These are phyloP conservation scores for Mycena kentingensis DNA, from an alignment of 768 basidiomycete species.

Conservation along the genomic window DNA sequence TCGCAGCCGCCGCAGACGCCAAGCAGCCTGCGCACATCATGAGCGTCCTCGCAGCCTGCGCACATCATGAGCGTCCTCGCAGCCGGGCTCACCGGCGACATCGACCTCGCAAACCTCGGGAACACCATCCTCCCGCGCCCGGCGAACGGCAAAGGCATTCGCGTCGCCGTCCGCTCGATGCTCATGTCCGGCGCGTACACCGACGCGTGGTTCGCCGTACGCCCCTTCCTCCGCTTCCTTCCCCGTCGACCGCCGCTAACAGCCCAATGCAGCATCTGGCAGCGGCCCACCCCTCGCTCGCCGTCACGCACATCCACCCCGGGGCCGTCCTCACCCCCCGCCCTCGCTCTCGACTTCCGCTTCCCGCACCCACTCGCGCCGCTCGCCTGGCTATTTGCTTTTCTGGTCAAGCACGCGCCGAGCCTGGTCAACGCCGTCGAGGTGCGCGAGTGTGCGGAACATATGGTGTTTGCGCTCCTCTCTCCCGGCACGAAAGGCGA, in stretches of 20 bases:
- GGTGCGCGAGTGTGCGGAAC: neutral
- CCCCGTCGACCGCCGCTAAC: neutral
- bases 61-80: neutral
- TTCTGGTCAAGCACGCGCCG: neutral
- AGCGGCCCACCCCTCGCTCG: neutral
- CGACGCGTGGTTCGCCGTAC: neutral
- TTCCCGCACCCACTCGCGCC: neutral
- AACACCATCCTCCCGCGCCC: neutral
- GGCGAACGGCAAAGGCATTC: neutral
- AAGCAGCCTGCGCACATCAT: neutral
- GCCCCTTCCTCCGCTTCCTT: neutral
- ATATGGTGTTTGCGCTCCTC: neutral
- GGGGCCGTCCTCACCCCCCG: neutral
- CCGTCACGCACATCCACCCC: neutral
- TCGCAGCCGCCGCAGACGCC: neutral
- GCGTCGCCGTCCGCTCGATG: neutral
- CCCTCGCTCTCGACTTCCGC: neutral
- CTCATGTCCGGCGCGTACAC: neutral
- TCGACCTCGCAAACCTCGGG: neutral
- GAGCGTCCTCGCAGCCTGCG: neutral
- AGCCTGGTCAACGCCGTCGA: neutral
- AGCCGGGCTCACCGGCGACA: neutral
- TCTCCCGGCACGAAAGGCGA: too few species aligned
- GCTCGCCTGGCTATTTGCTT: neutral
- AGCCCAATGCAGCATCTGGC: neutral